Base-by-base conservation (phyloP, 306 rosid species). In the Pyrus bretschneideri region DNA sequence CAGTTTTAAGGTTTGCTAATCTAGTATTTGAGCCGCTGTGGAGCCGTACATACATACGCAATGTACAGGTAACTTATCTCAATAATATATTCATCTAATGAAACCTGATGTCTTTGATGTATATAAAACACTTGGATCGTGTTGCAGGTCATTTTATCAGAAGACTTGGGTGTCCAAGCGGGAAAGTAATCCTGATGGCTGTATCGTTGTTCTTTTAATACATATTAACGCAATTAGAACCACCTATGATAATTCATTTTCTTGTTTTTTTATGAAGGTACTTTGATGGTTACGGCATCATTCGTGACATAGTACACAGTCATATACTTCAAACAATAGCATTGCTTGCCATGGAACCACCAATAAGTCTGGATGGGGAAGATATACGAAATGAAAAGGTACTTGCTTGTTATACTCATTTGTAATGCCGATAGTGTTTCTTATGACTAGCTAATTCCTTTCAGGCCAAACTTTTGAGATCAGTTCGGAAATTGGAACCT, bases 331-430 rank as follows among this genome's bases (percentile, higher is more conserved):
- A 91, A 83, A 90, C 94, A 69, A 82, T 93, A 81, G 97, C 98
- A 46, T 80, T 93, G 85, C 98, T 93, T 78, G 96, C 97, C 81
- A 91, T 91, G 97, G 98, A 93, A 82, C 96, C 96, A 46, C 98
- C 98, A 15, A 83, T 91, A 82, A 88, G 93, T 86, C 93, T 93
- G 33, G 88, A 87, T 69, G 97, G 97, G 67, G 97, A 93, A 88
- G 94, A 92, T 83, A 88, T 93, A 83, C 90, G 97, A 81, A 91
- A 90, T 76, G 98, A 93, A 82, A 93, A 93, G 97, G 98, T 93
- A 83, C 69, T 38, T 73, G 71, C 80, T 17, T 75, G 59, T 52
- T 79, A 55, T 25, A 77, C 74, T 78, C 29, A 58, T 70, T 64
- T 54, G 51, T 23, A 29, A 70, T 51, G 74, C 68, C 23, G 23